Evolutionary conservation across 352 stramenopile species (phyloP), one percentile per base, ranked within the genome.

Genomic region (Thalassiosira tumida): DNA sequence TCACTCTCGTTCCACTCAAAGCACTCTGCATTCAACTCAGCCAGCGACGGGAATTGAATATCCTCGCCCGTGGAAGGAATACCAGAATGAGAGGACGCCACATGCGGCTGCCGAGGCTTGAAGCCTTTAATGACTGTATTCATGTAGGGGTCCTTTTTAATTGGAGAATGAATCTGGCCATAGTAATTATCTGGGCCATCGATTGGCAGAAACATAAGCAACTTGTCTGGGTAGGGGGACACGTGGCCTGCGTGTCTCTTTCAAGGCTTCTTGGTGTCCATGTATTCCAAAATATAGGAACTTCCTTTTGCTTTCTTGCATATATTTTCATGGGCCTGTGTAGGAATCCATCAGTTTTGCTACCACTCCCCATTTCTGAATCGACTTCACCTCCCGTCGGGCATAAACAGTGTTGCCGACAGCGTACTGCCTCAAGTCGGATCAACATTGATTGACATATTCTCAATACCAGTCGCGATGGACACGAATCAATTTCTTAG

Each of bases 151-250:
- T 89, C 26, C 1, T 65, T 29, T 1, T 37, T 15, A 0, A 90
- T 67, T 6, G 64, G 64, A 4, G 43, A 17, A 51, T 77, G 40
- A 1, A 85, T 62, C 37, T 85, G 65, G n/a, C 84, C 37, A 37
- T 62, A 90, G 10, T 41, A 31, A 54, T 41, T 77, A 41, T 88
- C 72, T 14, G 81, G 35, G 21, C 54, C 51, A n/a, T n/a, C n/a
- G n/a, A n/a, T 13, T 82, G 38, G 15, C 73, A 76, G 31, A 31
- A 83, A 77, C 17, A 40, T 70, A 62, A 90, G 37, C 0, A 90
- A n/a, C n/a, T n/a, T n/a, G n/a, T n/a, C n/a, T n/a, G 84, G 76
- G 41, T 74, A 90, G 21, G 84, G 76, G 0, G 76, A 85, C 2
- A 90, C 5, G 29, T 79, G 59, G 0, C 43, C 67, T 67, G 79